Conservation (phyloP, 306 rosid genomes). For the Quercus berberidifolia region DNA sequence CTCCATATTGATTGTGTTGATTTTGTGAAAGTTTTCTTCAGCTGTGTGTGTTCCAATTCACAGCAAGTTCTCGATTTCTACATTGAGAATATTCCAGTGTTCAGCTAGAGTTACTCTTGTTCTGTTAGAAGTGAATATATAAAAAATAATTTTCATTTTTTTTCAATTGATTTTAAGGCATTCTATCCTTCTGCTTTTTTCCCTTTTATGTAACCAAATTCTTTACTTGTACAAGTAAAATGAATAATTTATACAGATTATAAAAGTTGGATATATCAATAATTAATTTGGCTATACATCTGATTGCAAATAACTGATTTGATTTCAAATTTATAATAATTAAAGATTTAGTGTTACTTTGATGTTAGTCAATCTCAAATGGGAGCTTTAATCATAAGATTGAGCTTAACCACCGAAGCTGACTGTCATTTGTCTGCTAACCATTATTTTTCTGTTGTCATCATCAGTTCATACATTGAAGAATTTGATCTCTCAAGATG, state of each 20-base stretch:
- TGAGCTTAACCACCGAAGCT: slow-evolving; percentile 15
- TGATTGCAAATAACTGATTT: no score
- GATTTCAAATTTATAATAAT: background rate
- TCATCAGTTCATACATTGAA: slow-evolving; percentile 71
- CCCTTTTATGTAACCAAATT: background rate
- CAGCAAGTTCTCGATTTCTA: no score
- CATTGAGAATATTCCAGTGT: no score
- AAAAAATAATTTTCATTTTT: background rate
- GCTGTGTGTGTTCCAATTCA: no score
- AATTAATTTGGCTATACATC: background rate
- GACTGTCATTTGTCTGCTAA: slow-evolving; percentile 9
- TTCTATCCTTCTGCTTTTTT: background rate
- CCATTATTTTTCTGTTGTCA: slow-evolving; percentile 4
- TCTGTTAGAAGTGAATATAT: no score
- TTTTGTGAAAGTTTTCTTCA: background rate
- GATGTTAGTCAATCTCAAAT: background rate
- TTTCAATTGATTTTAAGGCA: background rate
- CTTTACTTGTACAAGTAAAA: background rate
- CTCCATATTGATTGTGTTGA: background rate
- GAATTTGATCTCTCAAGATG: slow-evolving; percentile 84
- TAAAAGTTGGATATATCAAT: background rate
- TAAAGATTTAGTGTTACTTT: background rate
- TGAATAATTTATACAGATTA: background rate
- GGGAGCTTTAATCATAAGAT: slow-evolving; percentile 4
- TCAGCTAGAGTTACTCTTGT: no score